Percentiles rank a stretch among this genome's conserved stretches.
phyloP scores from a whole-genome alignment of 768 basidiomycete genomes.

The Pisolithus microcarpus region DNA sequence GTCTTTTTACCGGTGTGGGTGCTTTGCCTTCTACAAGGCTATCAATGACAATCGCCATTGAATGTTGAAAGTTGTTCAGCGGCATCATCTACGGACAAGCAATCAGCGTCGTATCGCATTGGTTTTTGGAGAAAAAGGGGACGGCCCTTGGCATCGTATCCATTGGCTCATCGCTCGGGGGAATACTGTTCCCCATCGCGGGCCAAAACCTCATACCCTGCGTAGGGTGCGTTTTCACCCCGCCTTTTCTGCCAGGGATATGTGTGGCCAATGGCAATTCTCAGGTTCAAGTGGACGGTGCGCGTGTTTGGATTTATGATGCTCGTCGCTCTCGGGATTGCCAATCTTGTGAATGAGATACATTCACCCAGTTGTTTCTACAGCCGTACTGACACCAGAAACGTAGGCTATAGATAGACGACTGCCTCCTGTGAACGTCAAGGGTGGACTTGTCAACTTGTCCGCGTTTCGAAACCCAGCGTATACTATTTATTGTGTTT shows the following conservation, averaged over 20 bases:
- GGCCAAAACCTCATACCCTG: conserved; percentile 46
- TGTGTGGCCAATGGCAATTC: neutral
- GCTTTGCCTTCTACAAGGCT: neutral
- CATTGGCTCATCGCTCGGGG: conserved; percentile 61
- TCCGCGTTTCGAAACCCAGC: conserved; percentile 38
- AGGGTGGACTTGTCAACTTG: conserved; percentile 54
- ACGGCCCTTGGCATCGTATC: conserved; percentile 57
- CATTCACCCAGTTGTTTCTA: conserved; percentile 7
- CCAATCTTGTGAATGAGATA: conserved; percentile 40
- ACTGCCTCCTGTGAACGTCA: conserved; percentile 44
- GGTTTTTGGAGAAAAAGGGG: conserved; percentile 57
- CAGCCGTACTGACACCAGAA: neutral
- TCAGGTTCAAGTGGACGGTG: conserved; percentile 75
- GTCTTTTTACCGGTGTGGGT: conserved; percentile 57
- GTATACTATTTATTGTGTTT: conserved; percentile 52
- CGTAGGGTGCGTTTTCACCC: conserved; percentile 41
- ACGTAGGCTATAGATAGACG: conserved; percentile 34
- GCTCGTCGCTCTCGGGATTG: conserved; percentile 40
- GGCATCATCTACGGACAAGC: conserved; percentile 61
- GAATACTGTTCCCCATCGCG: conserved; percentile 58
- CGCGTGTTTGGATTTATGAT: conserved; percentile 62
- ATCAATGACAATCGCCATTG: neutral
- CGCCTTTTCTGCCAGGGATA: neutral
- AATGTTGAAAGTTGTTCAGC: conserved; percentile 25
- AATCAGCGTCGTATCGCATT: conserved; percentile 56